A percentile compares a stretch with the other conserved stretches of the same genome.
Conservation (phyloP, 1,284 basidiomycete genomes). For the Pisolithus thermaeus region DNA sequence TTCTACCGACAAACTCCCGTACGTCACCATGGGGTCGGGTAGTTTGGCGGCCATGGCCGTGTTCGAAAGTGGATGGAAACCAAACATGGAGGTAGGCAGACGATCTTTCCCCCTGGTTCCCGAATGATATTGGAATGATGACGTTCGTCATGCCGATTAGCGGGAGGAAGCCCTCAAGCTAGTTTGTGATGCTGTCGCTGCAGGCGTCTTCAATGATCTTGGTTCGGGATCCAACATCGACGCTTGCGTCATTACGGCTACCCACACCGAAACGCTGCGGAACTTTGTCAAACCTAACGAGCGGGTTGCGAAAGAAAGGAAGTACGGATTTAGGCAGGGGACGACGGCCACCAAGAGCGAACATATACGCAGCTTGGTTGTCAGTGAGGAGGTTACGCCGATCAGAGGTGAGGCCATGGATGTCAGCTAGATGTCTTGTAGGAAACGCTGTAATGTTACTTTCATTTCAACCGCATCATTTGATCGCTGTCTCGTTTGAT, state of each 20-base stretch:
- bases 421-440: conserved; percentile 40
- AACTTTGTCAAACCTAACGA: conserved; percentile 93
- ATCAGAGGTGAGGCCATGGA: conserved; percentile 68
- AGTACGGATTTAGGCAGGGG: conserved; percentile 71
- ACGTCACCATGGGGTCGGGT: conserved; percentile 98
- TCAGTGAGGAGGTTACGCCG: conserved; percentile 62
- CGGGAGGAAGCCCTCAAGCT: conserved; percentile 79
- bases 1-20: conserved; percentile 97
- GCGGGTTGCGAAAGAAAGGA: conserved; percentile 76
- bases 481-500: no score
- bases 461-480: conserved; percentile 10
- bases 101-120: background rate
- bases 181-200: conserved; percentile 84
- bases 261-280: conserved; percentile 81
- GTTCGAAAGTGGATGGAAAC: conserved; percentile 86
- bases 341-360: conserved; percentile 88
- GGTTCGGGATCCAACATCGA: conserved; percentile 98
- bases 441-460: background rate
- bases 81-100: conserved; percentile 69
- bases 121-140: no score
- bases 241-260: conserved; percentile 88
- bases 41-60: conserved; percentile 97
- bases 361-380: conserved; percentile 64
- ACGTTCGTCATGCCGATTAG: conserved; percentile 34
- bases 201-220: conserved; percentile 99